Evolutionary conservation across 768 basidiomycete genomes (phyloP), one percentile per base, ranked within the genome.

Genomic region (Xerocomellus intermedius): DNA sequence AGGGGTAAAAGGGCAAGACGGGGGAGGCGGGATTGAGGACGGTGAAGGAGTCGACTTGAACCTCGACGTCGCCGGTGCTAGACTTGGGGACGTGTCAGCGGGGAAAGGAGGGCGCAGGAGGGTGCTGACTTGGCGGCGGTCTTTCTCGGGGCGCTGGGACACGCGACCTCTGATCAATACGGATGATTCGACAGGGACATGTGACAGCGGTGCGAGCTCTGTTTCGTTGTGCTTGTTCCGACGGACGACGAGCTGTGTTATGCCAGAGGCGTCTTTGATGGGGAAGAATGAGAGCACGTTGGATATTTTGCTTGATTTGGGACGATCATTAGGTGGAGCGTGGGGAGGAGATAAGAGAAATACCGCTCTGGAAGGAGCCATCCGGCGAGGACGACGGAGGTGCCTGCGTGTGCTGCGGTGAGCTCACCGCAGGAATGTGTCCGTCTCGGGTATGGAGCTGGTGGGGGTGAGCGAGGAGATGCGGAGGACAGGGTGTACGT

Each of bases 291-390:
- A 89, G 63, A 94, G 74, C 48, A 71, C 73, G 71, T 83, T 86
- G 51, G 76, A 77, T 17, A 86, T 78, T 71, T 86, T 86, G 32
- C 91, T 94, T 75, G 46, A 66, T 66, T 63, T 56, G 59, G 67
- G 17, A 0, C 64, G 64, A 62, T 33, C 64, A 64, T 78, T 61
- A 77, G 72, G 61, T 60, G 64, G 55, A 39, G 52, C 55, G 65
- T 66, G 69, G 71, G 67, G 67, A 61, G 47, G 32, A 28, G 52
- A 55, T 36, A 52, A 47, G 68, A 61, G 39, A 75, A 80, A 73
- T 73, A 93, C 91, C 93, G 83, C 73, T 86, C 87, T 52, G 85
- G 82, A 61, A 89, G 84, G 54, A 96, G 75, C 86, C 88, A 91
- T 33, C 94, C 94, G 22, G 87, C 78, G 35, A 98, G 76, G 55